Evolutionary conservation across 345 rosid genomes (phyloP), one percentile per base, ranked within the genome.

Genomic region (Theobroma cacao): DNA sequence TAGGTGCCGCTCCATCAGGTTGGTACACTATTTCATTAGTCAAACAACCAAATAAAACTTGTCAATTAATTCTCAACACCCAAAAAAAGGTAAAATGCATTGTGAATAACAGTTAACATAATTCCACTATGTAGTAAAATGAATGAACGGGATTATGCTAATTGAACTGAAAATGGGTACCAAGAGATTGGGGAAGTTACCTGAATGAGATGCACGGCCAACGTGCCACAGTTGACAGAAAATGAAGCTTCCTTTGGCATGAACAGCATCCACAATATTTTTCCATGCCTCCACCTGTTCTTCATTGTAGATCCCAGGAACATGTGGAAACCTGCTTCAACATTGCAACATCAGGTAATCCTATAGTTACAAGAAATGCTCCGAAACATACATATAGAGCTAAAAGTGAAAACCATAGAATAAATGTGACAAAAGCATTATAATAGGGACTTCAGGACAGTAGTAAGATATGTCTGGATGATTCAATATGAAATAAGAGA

Each of bases 161-260:
- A 53, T 74, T 36, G 47, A 31, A 31, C 66, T 61, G 66, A n/a
- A 31, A 71, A 69, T 24, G 26, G 26, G 28, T 24, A 71, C 24
- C 60, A 52, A 30, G 17, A 60, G 68, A 60, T 20, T 18, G 17
- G 31, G 7, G 3, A 56, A 73, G 36, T 74, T 69, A 92, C 98
- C 87, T 31, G 76, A 74, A 84, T 92, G 97, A 63, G 98, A 94
- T 41, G 97, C 97, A 15, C 95, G 97, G 58, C 97, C 99, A 20
- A 91, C 99, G 6, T 96, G 99, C 97, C 97, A 94, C 24, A 96
- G 75, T 60, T 96, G 99, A 84, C 95, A 94, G 78, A 96, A 94
- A 50, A 92, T 87, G 77, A 94, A 69, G 82, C 91, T 84, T 14
- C 97, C 98, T 75, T 88, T 88, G 38, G 90, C 88, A 73, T 96